Base-by-base conservation (phyloP, 1,284 basidiomycete genomes). In the Sanghuangporus weigelae region DNA sequence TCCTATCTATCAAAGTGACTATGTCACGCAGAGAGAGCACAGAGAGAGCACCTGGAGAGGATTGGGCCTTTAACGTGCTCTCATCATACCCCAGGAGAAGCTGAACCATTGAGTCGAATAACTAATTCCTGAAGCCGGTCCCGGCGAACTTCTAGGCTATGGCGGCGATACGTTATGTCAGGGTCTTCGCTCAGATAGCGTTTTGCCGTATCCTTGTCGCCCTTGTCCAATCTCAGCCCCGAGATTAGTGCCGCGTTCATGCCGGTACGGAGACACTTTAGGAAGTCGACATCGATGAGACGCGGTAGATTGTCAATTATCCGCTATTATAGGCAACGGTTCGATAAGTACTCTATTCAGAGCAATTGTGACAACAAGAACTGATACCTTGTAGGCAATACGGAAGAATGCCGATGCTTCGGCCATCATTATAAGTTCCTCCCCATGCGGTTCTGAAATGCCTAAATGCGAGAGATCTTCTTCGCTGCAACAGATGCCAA, bases 391-490 rank as follows among this genome's bases (percentile, higher is more conserved):
- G 69, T 80, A 79, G 1, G 78, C 69, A 3, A 82, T 77, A 65
- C 80, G 77, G 70, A 81, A 84, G 69, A 83, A 84, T 1, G 78
- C 81, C 6, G 79, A 70, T 1, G 81, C 79, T 61, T 82, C 80
- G 1, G 81, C 79, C 78, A 82, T 81, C 38, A 81, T 73, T 26
- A 74, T 66, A n/a, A 84, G 68, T 66, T 82, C 81, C 3, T 76
- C 73, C 67, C 82, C 79, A 65, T 75, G 81, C 60, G 73, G 68
- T 63, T 82, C 81, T 0, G 73, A 67, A 0, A 72, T 69, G 26
- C 70, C 71, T 12, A 84, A 72, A 66, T 74, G 76, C 10, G 69
- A 73, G 0, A 84, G 70, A 60, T 82, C 78, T 2, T 73, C 76
- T 10, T 65, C 69, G 16, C 44, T 76, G 50, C 7, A 73, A 73